These are phyloP conservation scores for Medakamo hakoo DNA, from an alignment of 139 green algal genomes.

Conservation along the genomic window DNA sequence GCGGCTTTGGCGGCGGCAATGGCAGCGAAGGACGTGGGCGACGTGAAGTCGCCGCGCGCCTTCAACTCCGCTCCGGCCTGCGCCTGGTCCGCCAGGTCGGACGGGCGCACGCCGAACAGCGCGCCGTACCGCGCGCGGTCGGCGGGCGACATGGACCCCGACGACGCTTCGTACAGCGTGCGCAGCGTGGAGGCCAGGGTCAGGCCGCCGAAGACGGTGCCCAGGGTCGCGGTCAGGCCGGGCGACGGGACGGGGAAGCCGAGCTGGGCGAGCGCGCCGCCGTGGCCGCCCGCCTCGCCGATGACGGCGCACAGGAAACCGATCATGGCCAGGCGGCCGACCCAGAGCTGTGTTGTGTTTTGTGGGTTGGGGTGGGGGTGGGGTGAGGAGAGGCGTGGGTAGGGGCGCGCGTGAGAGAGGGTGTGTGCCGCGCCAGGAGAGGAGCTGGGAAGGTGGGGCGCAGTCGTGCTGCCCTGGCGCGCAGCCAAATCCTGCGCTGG, in stretches of 20 bases:
- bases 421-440: too few species aligned
- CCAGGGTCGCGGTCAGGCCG: slow-evolving; percentile 2
- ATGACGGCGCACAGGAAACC: slow-evolving; percentile 36
- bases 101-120: neutral
- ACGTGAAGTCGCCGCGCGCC: slow-evolving; percentile 1
- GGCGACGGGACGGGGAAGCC: slow-evolving; percentile 27
- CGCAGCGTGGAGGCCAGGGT: slow-evolving; percentile 17
- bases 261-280: slow-evolving; percentile 26
- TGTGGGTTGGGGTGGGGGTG: neutral
- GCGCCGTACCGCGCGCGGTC: neutral
- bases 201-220: slow-evolving; percentile 15
- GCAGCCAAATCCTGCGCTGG: too few species aligned
- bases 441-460: too few species aligned
- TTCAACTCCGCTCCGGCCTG: slow-evolving; percentile 15
- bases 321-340: slow-evolving; percentile 42
- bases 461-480: too few species aligned
- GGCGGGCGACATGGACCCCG: slow-evolving; percentile 2
- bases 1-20: neutral
- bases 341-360: slow-evolving; percentile 21
- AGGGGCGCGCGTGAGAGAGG: too few species aligned
- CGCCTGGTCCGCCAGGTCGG: neutral
- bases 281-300: slow-evolving; percentile 33
- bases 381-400: too few species aligned
- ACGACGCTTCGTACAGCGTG: slow-evolving; percentile 22
- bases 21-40: too few species aligned